A percentile compares a stretch with the other conserved stretches of the same genome.
Evolutionary conservation across 2,329 filamentous ascomycete genomes (phyloP).

Genomic region (Arthrobotrys sphaeroides): DNA sequence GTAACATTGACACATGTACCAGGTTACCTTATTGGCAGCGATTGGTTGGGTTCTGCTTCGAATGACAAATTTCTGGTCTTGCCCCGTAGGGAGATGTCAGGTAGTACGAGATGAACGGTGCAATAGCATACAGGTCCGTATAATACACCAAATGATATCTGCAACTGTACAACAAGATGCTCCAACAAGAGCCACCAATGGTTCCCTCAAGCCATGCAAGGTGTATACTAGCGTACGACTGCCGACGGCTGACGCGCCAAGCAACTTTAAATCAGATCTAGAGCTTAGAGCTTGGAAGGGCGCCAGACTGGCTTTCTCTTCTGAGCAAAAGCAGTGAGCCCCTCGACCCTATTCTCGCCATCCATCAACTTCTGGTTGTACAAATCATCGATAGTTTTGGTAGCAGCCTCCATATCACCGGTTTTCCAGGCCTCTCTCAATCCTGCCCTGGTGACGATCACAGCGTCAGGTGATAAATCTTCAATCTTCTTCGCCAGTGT

Average conservation of each 20-base stretch:
- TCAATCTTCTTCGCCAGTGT: slow-evolving; percentile 71
- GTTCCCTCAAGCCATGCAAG: no score
- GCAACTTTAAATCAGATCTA: neutral
- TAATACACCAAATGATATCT: no score
- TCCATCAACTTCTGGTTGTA: slow-evolving; percentile 70
- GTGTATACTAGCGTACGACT: no score
- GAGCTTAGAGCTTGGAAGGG: slow-evolving; percentile 68
- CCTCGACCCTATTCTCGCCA: slow-evolving; percentile 79
- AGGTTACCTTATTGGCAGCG: no score
- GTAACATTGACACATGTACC: no score
- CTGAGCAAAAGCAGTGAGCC: slow-evolving; percentile 78
- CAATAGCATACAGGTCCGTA: no score
- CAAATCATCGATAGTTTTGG: slow-evolving; percentile 67
- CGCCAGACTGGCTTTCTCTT: slow-evolving; percentile 76
- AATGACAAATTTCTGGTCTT: no score
- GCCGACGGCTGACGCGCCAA: no score
- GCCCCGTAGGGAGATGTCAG: no score
- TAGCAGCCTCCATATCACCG: slow-evolving; percentile 72
- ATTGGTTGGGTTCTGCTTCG: no score
- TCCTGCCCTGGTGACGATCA: slow-evolving; percentile 77
- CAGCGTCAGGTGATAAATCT: slow-evolving; percentile 76
- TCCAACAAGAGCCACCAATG: no score
- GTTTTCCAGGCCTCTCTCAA: slow-evolving; percentile 78
- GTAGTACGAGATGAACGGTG: neutral
- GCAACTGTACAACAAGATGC: no score